phyloP scores from a whole-genome alignment of 2,329 filamentous ascomycete species.

The Cryphonectria naterciae region DNA sequence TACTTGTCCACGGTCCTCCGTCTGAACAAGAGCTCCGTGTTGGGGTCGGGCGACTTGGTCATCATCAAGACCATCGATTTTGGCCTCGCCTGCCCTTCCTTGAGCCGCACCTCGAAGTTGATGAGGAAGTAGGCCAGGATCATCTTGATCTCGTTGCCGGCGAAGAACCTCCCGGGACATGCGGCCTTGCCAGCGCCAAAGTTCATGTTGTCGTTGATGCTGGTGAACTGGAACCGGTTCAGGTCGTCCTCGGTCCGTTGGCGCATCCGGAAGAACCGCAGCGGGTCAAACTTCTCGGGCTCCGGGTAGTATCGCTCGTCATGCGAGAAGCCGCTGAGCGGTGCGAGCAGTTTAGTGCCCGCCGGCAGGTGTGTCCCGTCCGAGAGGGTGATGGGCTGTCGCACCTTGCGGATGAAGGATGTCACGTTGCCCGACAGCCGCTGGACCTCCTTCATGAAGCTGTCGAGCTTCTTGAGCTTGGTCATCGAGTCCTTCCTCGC shows the following conservation, averaged over 20 bases:
- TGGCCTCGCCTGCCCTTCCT: constrained; percentile 44
- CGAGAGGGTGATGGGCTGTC: constrained; percentile 49
- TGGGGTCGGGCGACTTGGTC: constrained; percentile 47
- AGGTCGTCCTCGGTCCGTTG: constrained; percentile 42
- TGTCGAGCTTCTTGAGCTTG: constrained; percentile 52
- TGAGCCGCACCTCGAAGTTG: constrained; percentile 47
- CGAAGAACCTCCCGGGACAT: constrained; percentile 54
- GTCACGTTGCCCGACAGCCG: constrained; percentile 48
- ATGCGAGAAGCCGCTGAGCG: constrained; percentile 46
- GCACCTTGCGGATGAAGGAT: constrained; percentile 51
- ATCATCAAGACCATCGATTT: constrained; percentile 44
- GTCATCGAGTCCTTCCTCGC: constrained; percentile 47
- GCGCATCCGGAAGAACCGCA: constrained; percentile 54
- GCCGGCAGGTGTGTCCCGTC: constrained; percentile 49
- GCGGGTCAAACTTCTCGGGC: constrained; percentile 50
- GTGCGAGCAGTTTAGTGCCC: constrained; percentile 48
- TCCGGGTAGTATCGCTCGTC: constrained; percentile 46
- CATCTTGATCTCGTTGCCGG: constrained; percentile 51
- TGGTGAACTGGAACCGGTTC: constrained; percentile 49
- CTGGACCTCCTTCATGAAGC: constrained; percentile 52
- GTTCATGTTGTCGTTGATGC: constrained; percentile 48
- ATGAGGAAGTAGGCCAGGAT: constrained; percentile 47
- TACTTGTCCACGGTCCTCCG: constrained; percentile 36
- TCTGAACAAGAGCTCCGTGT: constrained; percentile 46
- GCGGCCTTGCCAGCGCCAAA: constrained; percentile 54